phyloP scores from a whole-genome alignment of 176 grass and related monocot genomes.

The Juncus effusus region DNA sequence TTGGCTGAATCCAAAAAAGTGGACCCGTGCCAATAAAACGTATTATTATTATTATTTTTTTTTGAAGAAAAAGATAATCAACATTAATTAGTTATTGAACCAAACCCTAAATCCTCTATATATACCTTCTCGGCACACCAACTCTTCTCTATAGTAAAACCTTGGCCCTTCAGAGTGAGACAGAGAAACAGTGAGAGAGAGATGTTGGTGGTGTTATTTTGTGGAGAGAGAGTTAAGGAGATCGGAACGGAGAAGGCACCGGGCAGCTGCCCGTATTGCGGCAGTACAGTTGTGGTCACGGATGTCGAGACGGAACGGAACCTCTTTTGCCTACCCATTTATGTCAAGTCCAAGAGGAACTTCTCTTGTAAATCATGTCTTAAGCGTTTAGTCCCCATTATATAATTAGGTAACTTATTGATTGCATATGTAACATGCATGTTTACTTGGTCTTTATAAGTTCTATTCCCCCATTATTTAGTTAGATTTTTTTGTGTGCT shows the following conservation, averaged over 20 bases:
- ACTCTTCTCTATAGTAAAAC: too few species aligned
- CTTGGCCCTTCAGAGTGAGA: background rate
- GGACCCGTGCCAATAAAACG: too few species aligned
- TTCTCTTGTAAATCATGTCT: conserved; percentile 67
- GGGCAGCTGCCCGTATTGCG: conserved; percentile 63
- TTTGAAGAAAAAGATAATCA: too few species aligned
- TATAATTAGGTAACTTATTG: background rate
- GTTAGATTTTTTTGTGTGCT: too few species aligned
- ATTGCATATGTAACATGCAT: conserved; percentile 2
- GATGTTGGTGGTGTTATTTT: conserved; percentile 35
- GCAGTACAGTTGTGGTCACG: conserved; percentile 53
- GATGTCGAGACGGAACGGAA: conserved; percentile 58
- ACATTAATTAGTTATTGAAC: too few species aligned
- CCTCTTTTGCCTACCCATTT: conserved; percentile 65
- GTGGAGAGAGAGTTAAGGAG: conserved; percentile 54
- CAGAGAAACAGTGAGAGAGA: conserved; percentile 1
- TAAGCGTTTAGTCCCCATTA: conserved; percentile 57
- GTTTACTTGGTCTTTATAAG: background rate
- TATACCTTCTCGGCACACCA: too few species aligned
- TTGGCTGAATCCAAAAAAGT: too few species aligned
- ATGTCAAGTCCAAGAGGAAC: conserved; percentile 65
- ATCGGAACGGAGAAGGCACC: conserved; percentile 60
- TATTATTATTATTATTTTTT: too few species aligned
- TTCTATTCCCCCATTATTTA: too few species aligned
- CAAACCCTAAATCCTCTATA: too few species aligned